phyloP scores from a whole-genome alignment of 306 rosid genomes.

The Acacia melanoxylon region DNA sequence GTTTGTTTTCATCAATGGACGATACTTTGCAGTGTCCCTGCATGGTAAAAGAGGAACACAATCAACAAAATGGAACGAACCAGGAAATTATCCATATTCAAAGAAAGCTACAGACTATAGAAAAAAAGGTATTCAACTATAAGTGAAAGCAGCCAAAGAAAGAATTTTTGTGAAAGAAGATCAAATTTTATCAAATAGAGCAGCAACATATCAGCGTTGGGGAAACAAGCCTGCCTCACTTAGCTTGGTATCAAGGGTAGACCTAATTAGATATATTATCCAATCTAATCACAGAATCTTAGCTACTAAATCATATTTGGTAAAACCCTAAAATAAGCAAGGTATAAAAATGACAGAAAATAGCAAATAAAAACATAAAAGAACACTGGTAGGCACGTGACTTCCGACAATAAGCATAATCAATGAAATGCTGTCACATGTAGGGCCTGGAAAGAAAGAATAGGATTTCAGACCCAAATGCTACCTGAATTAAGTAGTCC shows the following conservation, averaged over 20 bases:
- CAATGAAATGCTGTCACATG: not conserved
- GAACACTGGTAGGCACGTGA: not conserved
- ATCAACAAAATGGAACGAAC: conserved; percentile 17
- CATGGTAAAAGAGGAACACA: conserved; percentile 27
- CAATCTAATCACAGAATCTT: not conserved
- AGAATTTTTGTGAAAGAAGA: not conserved
- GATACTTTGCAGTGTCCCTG: conserved; percentile 86
- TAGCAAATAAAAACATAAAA: not conserved
- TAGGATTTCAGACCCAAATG: not conserved
- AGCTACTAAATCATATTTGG: not conserved
- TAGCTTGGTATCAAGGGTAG: not conserved
- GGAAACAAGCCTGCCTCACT: not conserved
- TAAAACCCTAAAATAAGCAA: not conserved
- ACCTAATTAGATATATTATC: not conserved
- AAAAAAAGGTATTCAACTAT: conserved; percentile 5
- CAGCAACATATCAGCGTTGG: not conserved
- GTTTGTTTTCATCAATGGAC: conserved; percentile 84
- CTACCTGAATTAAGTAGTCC: not conserved
- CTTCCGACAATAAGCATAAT: not conserved
- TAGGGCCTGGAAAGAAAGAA: not conserved
- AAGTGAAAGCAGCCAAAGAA: not conserved
- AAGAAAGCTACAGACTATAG: not conserved
- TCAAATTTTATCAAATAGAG: not conserved
- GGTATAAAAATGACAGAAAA: not conserved
- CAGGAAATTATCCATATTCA: not conserved